These are phyloP conservation scores for Pyrenophora graminea DNA, from an alignment of 2,329 filamentous ascomycete genomes.

Conservation along the genomic window DNA sequence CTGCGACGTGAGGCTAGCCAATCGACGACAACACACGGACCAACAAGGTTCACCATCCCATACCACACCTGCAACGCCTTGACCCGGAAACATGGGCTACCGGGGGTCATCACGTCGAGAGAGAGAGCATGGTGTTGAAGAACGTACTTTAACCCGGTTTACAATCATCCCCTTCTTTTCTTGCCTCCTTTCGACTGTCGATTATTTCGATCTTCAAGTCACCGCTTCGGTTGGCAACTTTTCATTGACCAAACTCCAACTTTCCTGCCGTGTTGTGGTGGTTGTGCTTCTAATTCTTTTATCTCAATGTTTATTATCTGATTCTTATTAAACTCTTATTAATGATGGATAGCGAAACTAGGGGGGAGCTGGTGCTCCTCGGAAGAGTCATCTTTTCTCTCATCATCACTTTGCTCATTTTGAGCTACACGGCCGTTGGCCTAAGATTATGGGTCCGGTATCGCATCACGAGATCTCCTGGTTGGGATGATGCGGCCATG, in stretches of 20 bases:
- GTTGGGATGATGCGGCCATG: constrained; percentile 43
- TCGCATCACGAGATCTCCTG: constrained; percentile 39
- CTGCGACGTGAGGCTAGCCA: constrained; percentile 12
- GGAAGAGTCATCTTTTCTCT: constrained; percentile 25
- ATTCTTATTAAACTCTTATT: neutral
- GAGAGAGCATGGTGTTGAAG: neutral
- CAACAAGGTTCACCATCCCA: constrained; percentile 20
- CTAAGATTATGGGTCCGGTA: constrained; percentile 41
- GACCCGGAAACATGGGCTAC: constrained; percentile 14
- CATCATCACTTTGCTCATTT: constrained; percentile 33
- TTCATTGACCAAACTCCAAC: neutral
- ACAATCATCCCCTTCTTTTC: neutral
- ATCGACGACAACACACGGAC: constrained; percentile 5
- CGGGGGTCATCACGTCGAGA: constrained; percentile 6
- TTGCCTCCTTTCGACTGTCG: constrained; percentile 2
- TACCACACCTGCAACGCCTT: constrained; percentile 14
- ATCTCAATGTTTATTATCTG: constrained; percentile 1
- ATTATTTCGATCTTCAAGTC: constrained; percentile 7
- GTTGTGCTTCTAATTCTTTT: neutral
- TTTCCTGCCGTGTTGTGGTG: no score
- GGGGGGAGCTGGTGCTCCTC: constrained; percentile 25
- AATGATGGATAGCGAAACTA: constrained; percentile 11
- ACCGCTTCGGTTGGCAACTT: constrained; percentile 9
- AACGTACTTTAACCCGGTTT: no score
- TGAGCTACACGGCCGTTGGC: constrained; percentile 35